A percentile compares a stretch with the other conserved stretches of the same genome.
Conservation (phyloP, 805 yeast species). For the Blastobotrys attinorum region DNA sequence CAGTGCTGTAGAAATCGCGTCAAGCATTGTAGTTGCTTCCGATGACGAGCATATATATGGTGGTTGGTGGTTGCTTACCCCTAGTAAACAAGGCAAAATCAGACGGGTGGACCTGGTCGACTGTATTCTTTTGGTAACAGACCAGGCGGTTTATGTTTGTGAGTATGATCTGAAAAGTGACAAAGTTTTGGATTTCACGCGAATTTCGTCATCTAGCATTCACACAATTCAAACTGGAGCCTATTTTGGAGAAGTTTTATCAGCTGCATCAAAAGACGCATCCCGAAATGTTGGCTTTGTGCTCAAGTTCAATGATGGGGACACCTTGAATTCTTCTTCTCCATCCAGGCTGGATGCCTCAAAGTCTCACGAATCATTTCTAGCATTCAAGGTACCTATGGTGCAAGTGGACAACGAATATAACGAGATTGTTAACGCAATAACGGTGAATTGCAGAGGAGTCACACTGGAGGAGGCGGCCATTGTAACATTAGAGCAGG, state of each 20-base stretch:
- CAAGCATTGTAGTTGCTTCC: constrained; percentile 16
- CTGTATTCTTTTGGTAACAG: constrained; percentile 23
- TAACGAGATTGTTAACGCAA: constrained; percentile 1
- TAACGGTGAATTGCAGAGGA: constrained; percentile 9
- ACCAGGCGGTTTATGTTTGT: constrained; percentile 21
- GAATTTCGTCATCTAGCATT: constrained; percentile 9
- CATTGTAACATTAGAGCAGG: constrained; percentile 31
- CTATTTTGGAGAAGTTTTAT: constrained; percentile 18
- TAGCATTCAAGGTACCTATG: constrained; percentile 13
- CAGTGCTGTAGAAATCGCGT: constrained; percentile 19
- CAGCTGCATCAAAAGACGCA: constrained; percentile 14
- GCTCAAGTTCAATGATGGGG: constrained; percentile 15
- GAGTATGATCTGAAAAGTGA: constrained; percentile 18
- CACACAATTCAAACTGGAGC: constrained; percentile 17
- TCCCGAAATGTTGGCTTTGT: constrained; percentile 17
- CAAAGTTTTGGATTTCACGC: constrained; percentile 15
- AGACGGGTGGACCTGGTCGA: constrained; percentile 16
- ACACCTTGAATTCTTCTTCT: not conserved
- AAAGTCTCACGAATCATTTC: not conserved
- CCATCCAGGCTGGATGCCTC: too few relatives aligned
- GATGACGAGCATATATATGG: constrained; percentile 23
- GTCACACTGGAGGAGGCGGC: constrained; percentile 27
- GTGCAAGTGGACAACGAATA: constrained; percentile 3
- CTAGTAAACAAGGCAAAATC: constrained; percentile 10
- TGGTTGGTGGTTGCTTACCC: constrained; percentile 31